phyloP scores from a whole-genome alignment of 139 green algal genomes.

The Ettlia oleoabundans region DNA sequence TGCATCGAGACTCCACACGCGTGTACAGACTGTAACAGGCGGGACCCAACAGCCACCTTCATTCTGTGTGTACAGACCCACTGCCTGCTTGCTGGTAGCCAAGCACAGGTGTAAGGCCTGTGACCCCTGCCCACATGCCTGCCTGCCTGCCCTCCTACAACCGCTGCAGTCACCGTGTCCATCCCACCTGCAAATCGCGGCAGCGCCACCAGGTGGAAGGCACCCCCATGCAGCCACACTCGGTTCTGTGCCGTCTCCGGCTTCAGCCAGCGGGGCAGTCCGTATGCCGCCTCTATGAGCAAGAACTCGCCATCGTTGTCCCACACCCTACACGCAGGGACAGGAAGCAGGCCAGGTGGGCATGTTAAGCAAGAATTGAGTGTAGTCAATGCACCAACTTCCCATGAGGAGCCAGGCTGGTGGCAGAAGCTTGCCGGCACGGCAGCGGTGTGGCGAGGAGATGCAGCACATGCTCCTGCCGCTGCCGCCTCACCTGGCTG shows the following conservation, averaged over 20 bases:
- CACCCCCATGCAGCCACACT: constrained; percentile 74
- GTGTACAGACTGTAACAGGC: not conserved
- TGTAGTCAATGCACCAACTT: too few relatives aligned
- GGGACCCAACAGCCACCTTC: not conserved
- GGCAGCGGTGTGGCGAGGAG: too few relatives aligned
- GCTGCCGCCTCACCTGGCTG: constrained; percentile 16
- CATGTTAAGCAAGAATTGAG: too few relatives aligned
- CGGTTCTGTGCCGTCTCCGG: constrained; percentile 71
- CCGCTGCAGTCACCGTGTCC: too few relatives aligned
- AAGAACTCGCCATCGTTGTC: constrained; percentile 97
- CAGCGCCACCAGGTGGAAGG: constrained; percentile 76
- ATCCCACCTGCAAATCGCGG: constrained; percentile 33
- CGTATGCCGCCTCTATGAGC: constrained; percentile 94
- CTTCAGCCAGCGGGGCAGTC: constrained; percentile 83
- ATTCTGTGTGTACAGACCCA: too few relatives aligned
- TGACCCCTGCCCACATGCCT: not conserved
- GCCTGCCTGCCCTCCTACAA: not conserved
- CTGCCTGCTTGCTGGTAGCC: too few relatives aligned
- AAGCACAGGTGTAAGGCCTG: too few relatives aligned
- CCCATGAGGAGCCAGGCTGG: too few relatives aligned
- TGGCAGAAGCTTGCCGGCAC: too few relatives aligned
- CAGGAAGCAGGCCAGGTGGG: too few relatives aligned
- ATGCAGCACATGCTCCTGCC: not conserved
- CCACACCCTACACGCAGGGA: constrained; percentile 61
- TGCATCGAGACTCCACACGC: not conserved